A percentile compares a stretch with the other conserved stretches of the same genome.
phyloP scores from a whole-genome alignment of 2,329 filamentous ascomycete genomes.

The Apiospora saccharicola region DNA sequence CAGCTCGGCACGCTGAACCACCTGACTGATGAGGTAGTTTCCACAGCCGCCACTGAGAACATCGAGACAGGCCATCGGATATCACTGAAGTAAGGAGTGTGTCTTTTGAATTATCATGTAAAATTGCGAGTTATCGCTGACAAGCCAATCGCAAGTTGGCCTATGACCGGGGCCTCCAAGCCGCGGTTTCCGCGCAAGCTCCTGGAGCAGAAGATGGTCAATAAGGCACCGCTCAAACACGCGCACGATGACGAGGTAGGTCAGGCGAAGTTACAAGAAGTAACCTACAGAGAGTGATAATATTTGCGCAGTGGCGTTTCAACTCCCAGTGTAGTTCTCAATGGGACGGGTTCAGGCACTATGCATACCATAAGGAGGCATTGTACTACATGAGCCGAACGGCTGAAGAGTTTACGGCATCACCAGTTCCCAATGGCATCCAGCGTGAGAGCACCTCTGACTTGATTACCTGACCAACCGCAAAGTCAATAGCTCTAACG shows the following conservation, averaged over 20 bases:
- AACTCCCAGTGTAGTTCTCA: conserved; percentile 22
- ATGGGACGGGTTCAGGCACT: conserved; percentile 32
- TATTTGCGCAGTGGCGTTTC: conserved; percentile 31
- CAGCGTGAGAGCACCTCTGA: conserved; percentile 31
- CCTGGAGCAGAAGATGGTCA: conserved; percentile 30
- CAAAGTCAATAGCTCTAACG: no score
- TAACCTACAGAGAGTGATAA: not conserved
- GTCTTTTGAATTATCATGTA: not conserved
- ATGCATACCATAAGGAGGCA: conserved; percentile 7
- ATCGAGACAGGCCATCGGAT: conserved; percentile 6
- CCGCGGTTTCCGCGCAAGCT: conserved; percentile 35
- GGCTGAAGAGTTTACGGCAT: conserved; percentile 31
- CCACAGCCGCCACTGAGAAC: not conserved
- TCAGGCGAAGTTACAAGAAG: not conserved
- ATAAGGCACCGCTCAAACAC: conserved; percentile 37
- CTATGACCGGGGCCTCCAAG: conserved; percentile 29
- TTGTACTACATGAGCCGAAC: conserved; percentile 1
- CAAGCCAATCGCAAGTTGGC: not conserved
- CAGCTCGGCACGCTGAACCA: conserved; percentile 22
- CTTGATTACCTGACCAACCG: no score
- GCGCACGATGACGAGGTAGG: conserved; percentile 38
- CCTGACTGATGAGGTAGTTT: not conserved
- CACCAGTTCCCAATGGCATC: conserved; percentile 32
- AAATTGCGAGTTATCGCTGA: not conserved
- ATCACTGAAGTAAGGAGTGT: not conserved